Evolutionary conservation across 148 eudicot species (phyloP).

Genomic region (Heliosperma pusillum): DNA sequence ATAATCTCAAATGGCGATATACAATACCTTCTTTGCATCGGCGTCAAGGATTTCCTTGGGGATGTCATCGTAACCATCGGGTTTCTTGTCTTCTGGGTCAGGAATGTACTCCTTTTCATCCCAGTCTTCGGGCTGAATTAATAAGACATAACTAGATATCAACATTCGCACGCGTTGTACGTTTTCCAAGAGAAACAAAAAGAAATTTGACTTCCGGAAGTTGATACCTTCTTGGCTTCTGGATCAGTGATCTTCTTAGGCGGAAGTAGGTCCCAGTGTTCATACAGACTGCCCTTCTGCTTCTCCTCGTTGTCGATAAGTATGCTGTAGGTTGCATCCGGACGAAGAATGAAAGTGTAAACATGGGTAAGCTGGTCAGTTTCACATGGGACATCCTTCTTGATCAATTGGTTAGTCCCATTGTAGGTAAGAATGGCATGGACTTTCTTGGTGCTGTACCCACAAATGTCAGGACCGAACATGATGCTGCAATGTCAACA

Average conservation of each 20-base stretch:
- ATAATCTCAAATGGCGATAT: constrained; percentile 3
- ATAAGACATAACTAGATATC: constrained; percentile 15
- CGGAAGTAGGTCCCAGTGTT: constrained; percentile 87
- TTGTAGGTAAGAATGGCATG: constrained; percentile 83
- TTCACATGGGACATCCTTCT: constrained; percentile 96
- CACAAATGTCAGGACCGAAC: constrained; percentile 99
- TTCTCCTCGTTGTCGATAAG: constrained; percentile 85
- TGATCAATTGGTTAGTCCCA: constrained; percentile 73
- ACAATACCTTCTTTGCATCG: constrained; percentile 84
- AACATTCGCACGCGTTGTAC: not conserved
- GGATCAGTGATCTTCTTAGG: constrained; percentile 90
- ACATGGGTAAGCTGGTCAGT: constrained; percentile 92
- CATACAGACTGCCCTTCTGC: constrained; percentile 78
- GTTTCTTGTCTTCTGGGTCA: constrained; percentile 95
- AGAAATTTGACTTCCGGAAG: not conserved
- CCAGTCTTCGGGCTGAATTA: constrained; percentile 92
- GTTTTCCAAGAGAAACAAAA: no score
- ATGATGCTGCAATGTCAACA: constrained; percentile 57
- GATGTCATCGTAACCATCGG: constrained; percentile 98
- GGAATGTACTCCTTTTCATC: constrained; percentile 92
- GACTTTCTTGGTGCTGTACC: constrained; percentile 89
- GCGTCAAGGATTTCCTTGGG: constrained; percentile 79
- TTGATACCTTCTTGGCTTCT: constrained; percentile 73
- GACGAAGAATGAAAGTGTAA: constrained; percentile 87
- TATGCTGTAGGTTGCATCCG: constrained; percentile 92